Evolutionary conservation across 345 rosid genomes (phyloP).

Genomic region (Hibiscus mutabilis): DNA sequence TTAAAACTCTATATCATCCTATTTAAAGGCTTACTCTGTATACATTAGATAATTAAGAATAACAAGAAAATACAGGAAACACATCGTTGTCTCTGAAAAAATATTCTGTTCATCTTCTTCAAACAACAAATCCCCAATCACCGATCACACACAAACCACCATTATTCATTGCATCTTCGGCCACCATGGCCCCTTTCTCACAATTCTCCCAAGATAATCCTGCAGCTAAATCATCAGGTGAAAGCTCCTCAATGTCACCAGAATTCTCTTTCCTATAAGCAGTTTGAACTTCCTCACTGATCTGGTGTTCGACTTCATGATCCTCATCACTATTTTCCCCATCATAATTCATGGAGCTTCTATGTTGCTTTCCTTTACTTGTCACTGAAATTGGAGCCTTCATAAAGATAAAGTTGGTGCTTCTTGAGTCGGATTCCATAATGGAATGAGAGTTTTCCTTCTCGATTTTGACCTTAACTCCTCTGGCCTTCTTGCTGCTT

Average conservation of each 20-base stretch:
- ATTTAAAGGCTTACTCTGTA: no score
- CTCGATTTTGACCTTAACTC: slow-evolving; percentile 72
- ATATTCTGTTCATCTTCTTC: no score
- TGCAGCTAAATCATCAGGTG: slow-evolving; percentile 33
- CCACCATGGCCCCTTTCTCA: no score
- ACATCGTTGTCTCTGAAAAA: no score
- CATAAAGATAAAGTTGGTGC: slow-evolving; percentile 72
- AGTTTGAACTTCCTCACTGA: slow-evolving; percentile 36
- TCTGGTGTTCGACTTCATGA: slow-evolving; percentile 29
- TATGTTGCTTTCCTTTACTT: slow-evolving; percentile 48
- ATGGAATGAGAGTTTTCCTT: slow-evolving; percentile 62
- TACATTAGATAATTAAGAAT: no score
- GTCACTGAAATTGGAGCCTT: slow-evolving; percentile 47
- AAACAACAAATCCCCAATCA: no score
- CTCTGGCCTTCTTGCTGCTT: slow-evolving; percentile 67
- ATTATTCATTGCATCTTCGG: no score
- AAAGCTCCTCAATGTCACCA: slow-evolving; percentile 24
- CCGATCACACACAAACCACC: no score
- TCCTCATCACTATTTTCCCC: slow-evolving; percentile 53
- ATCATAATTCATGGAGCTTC: slow-evolving; percentile 36
- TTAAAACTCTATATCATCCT: no score
- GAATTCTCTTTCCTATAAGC: slow-evolving; percentile 33
- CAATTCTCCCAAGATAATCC: slow-evolving; percentile 40
- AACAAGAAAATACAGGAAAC: no score
- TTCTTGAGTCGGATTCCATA: slow-evolving; percentile 58